Percentiles rank a stretch among this genome's conserved stretches.
Conservation (phyloP, 176 grass and related monocot genomes). For the Miscanthus lutarioriparius region DNA sequence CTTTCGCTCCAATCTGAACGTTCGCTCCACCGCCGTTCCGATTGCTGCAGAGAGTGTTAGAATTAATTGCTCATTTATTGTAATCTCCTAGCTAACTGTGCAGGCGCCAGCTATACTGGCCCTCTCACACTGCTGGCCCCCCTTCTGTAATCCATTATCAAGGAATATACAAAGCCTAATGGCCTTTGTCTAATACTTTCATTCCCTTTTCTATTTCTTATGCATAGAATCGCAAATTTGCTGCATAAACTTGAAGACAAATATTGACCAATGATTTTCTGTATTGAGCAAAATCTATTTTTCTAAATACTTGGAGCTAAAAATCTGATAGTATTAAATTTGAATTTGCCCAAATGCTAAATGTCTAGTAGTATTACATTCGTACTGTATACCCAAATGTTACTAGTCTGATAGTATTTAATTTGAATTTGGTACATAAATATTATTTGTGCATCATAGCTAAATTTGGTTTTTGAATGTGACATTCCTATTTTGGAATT, state of each 20-base stretch:
- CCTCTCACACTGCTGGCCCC: too few relatives aligned
- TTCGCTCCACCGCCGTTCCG: too few relatives aligned
- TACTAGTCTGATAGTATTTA: neutral
- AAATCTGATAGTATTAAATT: neutral
- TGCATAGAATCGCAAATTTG: neutral
- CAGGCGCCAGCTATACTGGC: too few relatives aligned
- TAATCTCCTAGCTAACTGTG: too few relatives aligned
- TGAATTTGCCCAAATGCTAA: neutral
- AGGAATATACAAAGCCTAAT: too few relatives aligned
- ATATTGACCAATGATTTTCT: neutral
- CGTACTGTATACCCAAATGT: neutral
- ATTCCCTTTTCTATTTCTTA: slow-evolving; percentile 12
- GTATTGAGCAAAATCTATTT: neutral
- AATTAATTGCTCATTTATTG: too few relatives aligned
- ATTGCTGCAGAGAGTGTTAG: too few relatives aligned
- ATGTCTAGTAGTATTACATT: neutral
- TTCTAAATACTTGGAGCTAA: slow-evolving; percentile 4
- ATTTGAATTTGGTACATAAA: neutral
- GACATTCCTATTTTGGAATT: slow-evolving; percentile 9
- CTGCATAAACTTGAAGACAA: neutral
- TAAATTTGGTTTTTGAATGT: slow-evolving; percentile 2
- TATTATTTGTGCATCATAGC: neutral
- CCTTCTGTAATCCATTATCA: too few relatives aligned
- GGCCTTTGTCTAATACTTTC: too few relatives aligned
- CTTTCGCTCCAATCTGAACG: too few relatives aligned